Evolutionary conservation across 495 filamentous ascomycete species (phyloP).

Genomic region (Podospora anserina): DNA sequence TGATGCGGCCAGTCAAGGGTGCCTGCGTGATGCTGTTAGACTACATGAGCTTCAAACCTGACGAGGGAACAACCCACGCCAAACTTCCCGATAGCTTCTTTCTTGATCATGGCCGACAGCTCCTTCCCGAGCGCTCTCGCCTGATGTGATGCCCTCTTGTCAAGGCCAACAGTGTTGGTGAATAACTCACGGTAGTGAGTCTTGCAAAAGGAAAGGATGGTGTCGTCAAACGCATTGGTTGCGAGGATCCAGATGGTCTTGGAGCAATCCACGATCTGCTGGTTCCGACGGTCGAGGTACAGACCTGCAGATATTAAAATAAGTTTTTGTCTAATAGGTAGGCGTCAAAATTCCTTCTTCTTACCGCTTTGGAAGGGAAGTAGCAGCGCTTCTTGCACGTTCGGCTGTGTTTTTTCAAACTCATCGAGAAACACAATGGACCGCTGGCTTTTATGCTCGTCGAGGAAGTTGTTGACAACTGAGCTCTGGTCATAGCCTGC

Average conservation of each 20-base stretch:
- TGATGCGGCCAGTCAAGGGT: conserved; percentile 41
- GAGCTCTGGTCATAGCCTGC: neutral
- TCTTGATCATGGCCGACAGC: neutral
- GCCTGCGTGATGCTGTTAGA: neutral
- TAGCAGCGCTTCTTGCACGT: neutral
- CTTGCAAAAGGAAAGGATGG: conserved; percentile 25
- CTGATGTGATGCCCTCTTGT: neutral
- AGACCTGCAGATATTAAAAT: neutral
- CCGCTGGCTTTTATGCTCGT: neutral
- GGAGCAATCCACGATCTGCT: conserved; percentile 42
- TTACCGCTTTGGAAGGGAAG: neutral
- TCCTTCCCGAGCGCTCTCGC: neutral
- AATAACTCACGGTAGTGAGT: neutral
- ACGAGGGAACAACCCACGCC: neutral
- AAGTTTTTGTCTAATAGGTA: too few relatives aligned
- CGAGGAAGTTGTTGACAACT: neutral
- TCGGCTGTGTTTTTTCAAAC: neutral
- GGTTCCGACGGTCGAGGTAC: neutral
- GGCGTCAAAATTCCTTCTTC: too few relatives aligned
- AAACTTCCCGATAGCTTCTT: neutral
- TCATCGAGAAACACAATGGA: neutral
- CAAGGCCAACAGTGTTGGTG: neutral
- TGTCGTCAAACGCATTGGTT: conserved; percentile 46
- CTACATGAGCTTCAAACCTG: neutral
- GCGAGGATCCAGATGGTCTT: conserved; percentile 58